Conservation (phyloP, 495 filamentous ascomycete genomes). For the Aspergillus sparsus region DNA sequence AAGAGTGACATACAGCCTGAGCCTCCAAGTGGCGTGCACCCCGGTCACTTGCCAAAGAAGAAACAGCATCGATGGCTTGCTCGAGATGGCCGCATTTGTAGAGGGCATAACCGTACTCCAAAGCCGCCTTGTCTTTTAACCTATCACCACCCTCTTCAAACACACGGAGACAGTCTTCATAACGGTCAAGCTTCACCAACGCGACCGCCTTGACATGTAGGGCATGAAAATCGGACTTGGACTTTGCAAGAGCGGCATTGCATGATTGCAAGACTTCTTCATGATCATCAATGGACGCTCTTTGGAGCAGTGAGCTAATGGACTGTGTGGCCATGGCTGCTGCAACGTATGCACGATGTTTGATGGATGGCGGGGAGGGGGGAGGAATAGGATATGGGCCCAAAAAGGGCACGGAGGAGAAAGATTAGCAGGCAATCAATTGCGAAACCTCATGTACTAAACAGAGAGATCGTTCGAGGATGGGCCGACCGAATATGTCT, state of each 20-base stretch:
- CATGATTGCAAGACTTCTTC: conserved; percentile 70
- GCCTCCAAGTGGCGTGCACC: conserved; percentile 82
- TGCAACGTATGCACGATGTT: neutral
- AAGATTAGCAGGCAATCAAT: neutral
- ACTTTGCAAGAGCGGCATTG: conserved; percentile 65
- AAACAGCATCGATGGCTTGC: conserved; percentile 64
- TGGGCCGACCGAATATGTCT: neutral
- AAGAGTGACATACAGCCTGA: conserved; percentile 64
- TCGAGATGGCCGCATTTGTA: conserved; percentile 82
- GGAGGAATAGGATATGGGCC: neutral
- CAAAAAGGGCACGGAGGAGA: conserved; percentile 2
- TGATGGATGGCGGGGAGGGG: neutral
- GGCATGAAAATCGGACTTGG: conserved; percentile 62
- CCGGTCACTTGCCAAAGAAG: conserved; percentile 51
- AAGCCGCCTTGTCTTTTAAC: conserved; percentile 62
- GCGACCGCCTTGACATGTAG: conserved; percentile 82
- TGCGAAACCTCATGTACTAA: neutral
- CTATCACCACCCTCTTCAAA: conserved; percentile 70
- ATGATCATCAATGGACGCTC: conserved; percentile 69
- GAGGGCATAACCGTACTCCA: conserved; percentile 88
- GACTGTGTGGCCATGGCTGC: conserved; percentile 49
- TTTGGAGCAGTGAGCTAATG: conserved; percentile 58
- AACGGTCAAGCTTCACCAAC: conserved; percentile 90
- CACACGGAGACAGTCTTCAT: conserved; percentile 78
- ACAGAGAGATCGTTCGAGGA: neutral